Percentiles rank a stretch among this genome's conserved stretches.
Conservation (phyloP, 1,139 yeast species). For the Kluyveromyces marxianus region DNA sequence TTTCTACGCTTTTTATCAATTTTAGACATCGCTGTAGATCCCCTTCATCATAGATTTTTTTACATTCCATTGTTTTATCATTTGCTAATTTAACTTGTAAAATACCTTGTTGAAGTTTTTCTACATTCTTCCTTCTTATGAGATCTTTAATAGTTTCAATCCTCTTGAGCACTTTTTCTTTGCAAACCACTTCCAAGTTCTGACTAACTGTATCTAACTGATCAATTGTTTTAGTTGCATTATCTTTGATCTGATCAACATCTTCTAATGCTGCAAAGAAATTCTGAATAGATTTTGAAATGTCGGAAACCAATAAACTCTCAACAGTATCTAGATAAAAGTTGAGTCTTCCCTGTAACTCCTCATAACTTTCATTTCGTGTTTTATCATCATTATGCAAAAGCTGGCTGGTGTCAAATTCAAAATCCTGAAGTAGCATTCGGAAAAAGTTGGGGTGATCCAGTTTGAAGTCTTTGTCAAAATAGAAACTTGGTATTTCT, state of each 20-base stretch:
- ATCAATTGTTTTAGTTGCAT: slow-evolving; percentile 46
- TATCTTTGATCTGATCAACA: slow-evolving; percentile 49
- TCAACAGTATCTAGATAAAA: slow-evolving; percentile 83
- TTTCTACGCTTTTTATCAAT: slow-evolving; percentile 49
- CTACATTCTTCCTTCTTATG: slow-evolving; percentile 52
- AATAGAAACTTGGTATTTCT: slow-evolving; percentile 57
- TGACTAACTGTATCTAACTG: slow-evolving; percentile 41
- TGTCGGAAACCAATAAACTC: slow-evolving; percentile 69
- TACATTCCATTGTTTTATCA: slow-evolving; percentile 45
- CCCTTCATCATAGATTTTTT: slow-evolving; percentile 39
- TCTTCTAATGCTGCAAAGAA: slow-evolving; percentile 82
- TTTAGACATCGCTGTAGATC: slow-evolving; percentile 43
- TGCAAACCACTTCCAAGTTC: slow-evolving; percentile 39
- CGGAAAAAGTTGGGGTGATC: slow-evolving; percentile 86
- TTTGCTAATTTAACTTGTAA: slow-evolving; percentile 53
- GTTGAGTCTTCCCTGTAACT: slow-evolving; percentile 73
- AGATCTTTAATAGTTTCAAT: slow-evolving; percentile 45
- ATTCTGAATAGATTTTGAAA: slow-evolving; percentile 74
- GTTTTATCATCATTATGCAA: slow-evolving; percentile 20
- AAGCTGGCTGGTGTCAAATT: slow-evolving; percentile 21
- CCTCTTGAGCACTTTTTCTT: slow-evolving; percentile 46
- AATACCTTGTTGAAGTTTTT: slow-evolving; percentile 53
- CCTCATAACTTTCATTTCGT: slow-evolving; percentile 33
- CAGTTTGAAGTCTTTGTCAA: slow-evolving; percentile 60
- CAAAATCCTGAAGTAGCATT: slow-evolving; percentile 46